phyloP scores from a whole-genome alignment of 1,139 yeast genomes.

The Suhomyces bolitotheri region DNA sequence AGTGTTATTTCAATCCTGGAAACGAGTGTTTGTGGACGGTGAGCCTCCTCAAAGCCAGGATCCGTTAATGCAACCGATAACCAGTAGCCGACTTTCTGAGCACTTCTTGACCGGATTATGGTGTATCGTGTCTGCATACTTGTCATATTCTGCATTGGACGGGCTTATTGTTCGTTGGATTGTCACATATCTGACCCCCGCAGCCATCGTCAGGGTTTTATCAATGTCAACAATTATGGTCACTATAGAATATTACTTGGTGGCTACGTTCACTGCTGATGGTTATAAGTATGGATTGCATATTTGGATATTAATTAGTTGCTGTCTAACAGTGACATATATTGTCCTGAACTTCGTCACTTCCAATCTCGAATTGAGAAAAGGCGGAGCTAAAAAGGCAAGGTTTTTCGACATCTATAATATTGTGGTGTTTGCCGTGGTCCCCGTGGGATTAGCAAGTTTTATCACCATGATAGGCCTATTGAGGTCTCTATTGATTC shows the following conservation, averaged over 20 bases:
- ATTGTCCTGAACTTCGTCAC: slow-evolving; percentile 88
- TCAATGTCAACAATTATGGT: slow-evolving; percentile 77
- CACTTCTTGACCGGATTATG: slow-evolving; percentile 71
- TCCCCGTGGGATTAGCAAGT: slow-evolving; percentile 94
- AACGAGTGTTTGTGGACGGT: slow-evolving; percentile 39
- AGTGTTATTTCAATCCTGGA: slow-evolving; percentile 58
- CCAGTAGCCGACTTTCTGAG: slow-evolving; percentile 66
- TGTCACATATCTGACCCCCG: slow-evolving; percentile 82
- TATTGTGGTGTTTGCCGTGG: slow-evolving; percentile 93
- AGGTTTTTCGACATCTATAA: slow-evolving; percentile 79
- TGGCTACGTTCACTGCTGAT: slow-evolving; percentile 55
- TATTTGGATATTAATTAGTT: slow-evolving; percentile 87
- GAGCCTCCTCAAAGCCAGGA: slow-evolving; percentile 18
- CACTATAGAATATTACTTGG: slow-evolving; percentile 66
- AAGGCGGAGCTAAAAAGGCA: slow-evolving; percentile 38
- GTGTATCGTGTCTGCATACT: slow-evolving; percentile 84
- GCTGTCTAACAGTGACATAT: slow-evolving; percentile 79
- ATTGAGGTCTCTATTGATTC: slow-evolving; percentile 68
- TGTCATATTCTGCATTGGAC: slow-evolving; percentile 81
- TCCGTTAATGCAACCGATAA: slow-evolving; percentile 34
- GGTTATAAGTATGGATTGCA: slow-evolving; percentile 68
- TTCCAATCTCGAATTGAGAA: slow-evolving; percentile 65
- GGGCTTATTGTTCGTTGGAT: slow-evolving; percentile 94
- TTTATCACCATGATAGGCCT: slow-evolving; percentile 88
- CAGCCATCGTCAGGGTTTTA: slow-evolving; percentile 82